phyloP scores from a whole-genome alignment of 1,284 basidiomycete genomes.

The Sanghuangporus baumii region DNA sequence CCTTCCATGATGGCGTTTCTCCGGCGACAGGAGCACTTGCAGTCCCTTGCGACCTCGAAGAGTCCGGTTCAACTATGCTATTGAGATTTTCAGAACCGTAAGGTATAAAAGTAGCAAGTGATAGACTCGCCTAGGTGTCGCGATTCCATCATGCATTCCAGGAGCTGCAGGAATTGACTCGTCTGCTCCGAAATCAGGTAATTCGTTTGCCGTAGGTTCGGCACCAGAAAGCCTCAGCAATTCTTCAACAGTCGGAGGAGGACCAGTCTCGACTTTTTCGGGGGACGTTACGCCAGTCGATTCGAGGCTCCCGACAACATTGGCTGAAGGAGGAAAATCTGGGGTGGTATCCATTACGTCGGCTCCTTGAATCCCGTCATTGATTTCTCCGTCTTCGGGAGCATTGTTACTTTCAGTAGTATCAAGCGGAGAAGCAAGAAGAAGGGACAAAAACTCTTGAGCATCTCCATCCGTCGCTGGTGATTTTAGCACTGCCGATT shows the following conservation, averaged over 20 bases:
- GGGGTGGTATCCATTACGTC: not conserved
- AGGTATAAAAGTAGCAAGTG: not conserved
- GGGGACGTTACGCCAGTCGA: not conserved
- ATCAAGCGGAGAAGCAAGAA: not conserved
- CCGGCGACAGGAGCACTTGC: not conserved
- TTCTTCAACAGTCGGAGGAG: constrained; percentile 9
- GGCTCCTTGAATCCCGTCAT: not conserved
- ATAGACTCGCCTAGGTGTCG: not conserved
- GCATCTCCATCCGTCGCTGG: not conserved
- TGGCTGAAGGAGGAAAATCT: not conserved
- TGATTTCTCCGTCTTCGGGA: not conserved
- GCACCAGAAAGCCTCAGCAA: not conserved
- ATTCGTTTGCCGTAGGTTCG: not conserved
- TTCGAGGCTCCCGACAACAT: not conserved
- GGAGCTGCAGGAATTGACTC: not conserved
- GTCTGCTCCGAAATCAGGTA: constrained; percentile 13
- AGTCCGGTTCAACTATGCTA: not conserved
- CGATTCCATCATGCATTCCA: not conserved
- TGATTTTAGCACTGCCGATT: not conserved
- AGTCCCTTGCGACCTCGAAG: not conserved
- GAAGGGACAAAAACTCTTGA: not conserved
- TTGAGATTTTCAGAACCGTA: not conserved
- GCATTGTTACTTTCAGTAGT: not conserved
- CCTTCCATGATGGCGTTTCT: not conserved
- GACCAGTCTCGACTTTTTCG: not conserved